Conservation (phyloP, 1,284 basidiomycete genomes). For the Porogramme epimiltina region DNA sequence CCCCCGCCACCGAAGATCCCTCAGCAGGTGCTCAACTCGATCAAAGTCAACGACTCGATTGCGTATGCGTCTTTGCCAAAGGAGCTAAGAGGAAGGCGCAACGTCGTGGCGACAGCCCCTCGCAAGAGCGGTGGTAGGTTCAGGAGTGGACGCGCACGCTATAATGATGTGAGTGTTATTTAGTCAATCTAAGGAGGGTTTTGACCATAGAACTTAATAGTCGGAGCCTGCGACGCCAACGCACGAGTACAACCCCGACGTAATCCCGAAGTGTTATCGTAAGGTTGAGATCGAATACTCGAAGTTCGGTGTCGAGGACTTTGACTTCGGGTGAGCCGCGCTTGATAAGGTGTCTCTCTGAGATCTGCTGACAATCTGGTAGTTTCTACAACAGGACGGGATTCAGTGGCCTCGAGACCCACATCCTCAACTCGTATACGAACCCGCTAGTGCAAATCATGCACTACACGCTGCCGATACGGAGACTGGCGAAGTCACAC, state of each 20-base stretch:
- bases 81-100: constrained; percentile 82
- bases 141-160: constrained; percentile 72
- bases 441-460: constrained; percentile 91
- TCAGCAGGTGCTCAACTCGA: constrained; percentile 69
- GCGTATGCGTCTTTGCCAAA: constrained; percentile 87
- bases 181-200: too few relatives aligned
- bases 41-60: constrained; percentile 88
- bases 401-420: constrained; percentile 94
- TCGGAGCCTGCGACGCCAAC: constrained; percentile 50
- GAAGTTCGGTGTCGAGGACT: constrained; percentile 98
- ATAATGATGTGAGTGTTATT: constrained; percentile 7
- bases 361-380: not conserved
- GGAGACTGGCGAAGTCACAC: constrained; percentile 87
- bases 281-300: constrained; percentile 98
- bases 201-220: constrained; percentile 29
- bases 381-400: constrained; percentile 92
- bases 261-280: constrained; percentile 84
- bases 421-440: constrained; percentile 97
- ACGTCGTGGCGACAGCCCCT: constrained; percentile 59
- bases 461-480: constrained; percentile 82
- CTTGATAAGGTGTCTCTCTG: not conserved
- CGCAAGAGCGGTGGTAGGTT: constrained; percentile 70
- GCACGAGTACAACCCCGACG: constrained; percentile 51
- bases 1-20: constrained; percentile 81
- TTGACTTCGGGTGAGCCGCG: constrained; percentile 90